Percentiles rank a stretch among this genome's conserved stretches.
These are phyloP conservation scores for Themeda triandra DNA, from an alignment of 176 grass and related monocot species.

Conservation along the genomic window DNA sequence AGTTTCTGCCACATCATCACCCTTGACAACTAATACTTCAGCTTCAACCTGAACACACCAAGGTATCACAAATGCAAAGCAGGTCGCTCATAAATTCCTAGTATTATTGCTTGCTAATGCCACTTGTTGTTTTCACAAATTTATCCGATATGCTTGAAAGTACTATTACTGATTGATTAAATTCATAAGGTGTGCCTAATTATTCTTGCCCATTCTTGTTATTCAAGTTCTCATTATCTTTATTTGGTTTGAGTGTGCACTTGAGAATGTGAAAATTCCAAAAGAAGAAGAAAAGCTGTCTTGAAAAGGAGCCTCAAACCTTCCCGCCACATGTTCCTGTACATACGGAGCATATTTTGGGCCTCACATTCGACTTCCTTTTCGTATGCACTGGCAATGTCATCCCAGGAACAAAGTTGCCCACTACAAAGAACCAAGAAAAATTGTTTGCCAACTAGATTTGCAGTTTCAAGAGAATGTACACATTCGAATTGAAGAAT, in stretches of 20 bases:
- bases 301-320: neutral
- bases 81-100: neutral
- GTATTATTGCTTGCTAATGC: neutral
- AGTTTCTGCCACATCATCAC: conserved; percentile 41
- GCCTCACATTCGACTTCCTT: conserved; percentile 40
- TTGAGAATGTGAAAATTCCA: conserved; percentile 5
- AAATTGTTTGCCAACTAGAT: neutral
- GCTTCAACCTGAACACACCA: conserved; percentile 51
- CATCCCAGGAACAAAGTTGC: conserved; percentile 45
- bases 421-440: conserved; percentile 33
- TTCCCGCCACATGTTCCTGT: conserved; percentile 46
- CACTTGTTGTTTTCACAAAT: neutral
- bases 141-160: neutral
- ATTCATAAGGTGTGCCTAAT: neutral
- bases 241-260: neutral
- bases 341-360: conserved; percentile 39
- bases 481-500: neutral
- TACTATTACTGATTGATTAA: neutral
- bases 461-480: neutral
- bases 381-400: conserved; percentile 45
- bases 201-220: neutral
- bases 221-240: neutral
- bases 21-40: conserved; percentile 49
- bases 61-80: conserved; percentile 7
- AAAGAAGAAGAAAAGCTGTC: neutral